Evolutionary conservation across 78 protist species (phyloP), one percentile per base, ranked within the genome.

Genomic region (Isochrysis galbana): DNA sequence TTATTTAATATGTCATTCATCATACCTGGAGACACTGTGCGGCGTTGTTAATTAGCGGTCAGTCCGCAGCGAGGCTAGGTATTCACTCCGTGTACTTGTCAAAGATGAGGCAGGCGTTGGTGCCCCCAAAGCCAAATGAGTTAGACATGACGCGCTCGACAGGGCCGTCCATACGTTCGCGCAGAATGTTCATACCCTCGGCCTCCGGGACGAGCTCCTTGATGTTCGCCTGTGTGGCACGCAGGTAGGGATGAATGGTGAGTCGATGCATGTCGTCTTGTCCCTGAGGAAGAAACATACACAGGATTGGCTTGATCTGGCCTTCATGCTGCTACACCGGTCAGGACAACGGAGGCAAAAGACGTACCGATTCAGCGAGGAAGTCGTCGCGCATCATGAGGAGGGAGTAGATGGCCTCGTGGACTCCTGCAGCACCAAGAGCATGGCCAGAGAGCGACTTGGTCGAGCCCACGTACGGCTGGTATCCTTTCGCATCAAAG

Each of bases 81-180:
- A n/a, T n/a, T n/a, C n/a, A n/a, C n/a, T n/a, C n/a, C n/a, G n/a
- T n/a, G 46, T 77, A 77, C 93, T 78, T 77, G 77, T 91, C 86
- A 89, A 91, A 91, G 61, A 91, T 41, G 77, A 91, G 90, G 91
- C 91, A 84, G 34, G 94, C 94, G 90, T 91, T 91, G 87, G 94
- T 91, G 72, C 94, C 94, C 44, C 94, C 94, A 38, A 91, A 91
- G 41, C 94, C 94, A 38, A 91, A 91, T 42, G 80, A 46, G 72
- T 91, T 91, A 34, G 91, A 84, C 86, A 91, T 48, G 45, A 82
- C 93, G 5, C 90, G 90, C 67, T 48, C 32, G 42, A 54, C 74
- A 3, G 23, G 74, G 29, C 2, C 41, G n/a, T 74, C 84, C 42
- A 46, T 0, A 42, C 89, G 89, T 26, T 42, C 17, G 41, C 41